Evolutionary conservation across 352 stramenopile genomes (phyloP).

Genomic region (Thraustochytrium sp.): DNA sequence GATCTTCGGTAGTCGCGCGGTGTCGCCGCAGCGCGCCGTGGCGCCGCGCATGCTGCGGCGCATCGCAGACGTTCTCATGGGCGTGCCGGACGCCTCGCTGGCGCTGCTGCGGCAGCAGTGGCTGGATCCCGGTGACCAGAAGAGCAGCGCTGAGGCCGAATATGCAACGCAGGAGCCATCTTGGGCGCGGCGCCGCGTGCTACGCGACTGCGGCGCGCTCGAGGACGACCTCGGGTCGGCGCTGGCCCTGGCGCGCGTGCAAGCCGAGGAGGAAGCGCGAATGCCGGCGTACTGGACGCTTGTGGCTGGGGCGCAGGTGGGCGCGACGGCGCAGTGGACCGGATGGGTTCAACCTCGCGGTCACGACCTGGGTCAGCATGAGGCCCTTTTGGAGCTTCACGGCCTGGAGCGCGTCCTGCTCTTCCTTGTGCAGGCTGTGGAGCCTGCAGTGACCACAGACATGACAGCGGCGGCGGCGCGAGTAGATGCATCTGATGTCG

Average conservation of each 20-base stretch:
- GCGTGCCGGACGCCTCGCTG: background rate
- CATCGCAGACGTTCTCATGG: constrained; percentile 37
- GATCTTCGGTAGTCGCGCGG: background rate
- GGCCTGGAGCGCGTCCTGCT: constrained; percentile 16
- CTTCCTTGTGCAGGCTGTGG: background rate
- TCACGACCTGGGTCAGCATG: background rate
- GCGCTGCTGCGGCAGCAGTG: background rate
- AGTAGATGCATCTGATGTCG: no score
- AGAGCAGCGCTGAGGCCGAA: background rate
- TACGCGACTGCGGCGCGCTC: background rate
- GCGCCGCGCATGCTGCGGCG: constrained; percentile 2
- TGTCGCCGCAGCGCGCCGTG: background rate
- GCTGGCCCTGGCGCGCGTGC: background rate
- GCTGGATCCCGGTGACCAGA: background rate
- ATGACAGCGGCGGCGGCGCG: background rate
- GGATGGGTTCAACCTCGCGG: no score
- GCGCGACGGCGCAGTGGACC: background rate
- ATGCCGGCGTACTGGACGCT: constrained; percentile 17
- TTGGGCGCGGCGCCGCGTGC: background rate
- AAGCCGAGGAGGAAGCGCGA: background rate
- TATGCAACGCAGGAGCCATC: background rate
- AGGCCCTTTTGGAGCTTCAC: constrained; percentile 9
- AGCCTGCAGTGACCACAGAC: background rate
- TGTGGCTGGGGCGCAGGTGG: background rate
- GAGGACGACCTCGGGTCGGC: background rate